Percentiles rank a stretch among this genome's conserved stretches.
Conservation (phyloP, 2,329 filamentous ascomycete genomes). For the Stagonosporopsis tanaceti region DNA sequence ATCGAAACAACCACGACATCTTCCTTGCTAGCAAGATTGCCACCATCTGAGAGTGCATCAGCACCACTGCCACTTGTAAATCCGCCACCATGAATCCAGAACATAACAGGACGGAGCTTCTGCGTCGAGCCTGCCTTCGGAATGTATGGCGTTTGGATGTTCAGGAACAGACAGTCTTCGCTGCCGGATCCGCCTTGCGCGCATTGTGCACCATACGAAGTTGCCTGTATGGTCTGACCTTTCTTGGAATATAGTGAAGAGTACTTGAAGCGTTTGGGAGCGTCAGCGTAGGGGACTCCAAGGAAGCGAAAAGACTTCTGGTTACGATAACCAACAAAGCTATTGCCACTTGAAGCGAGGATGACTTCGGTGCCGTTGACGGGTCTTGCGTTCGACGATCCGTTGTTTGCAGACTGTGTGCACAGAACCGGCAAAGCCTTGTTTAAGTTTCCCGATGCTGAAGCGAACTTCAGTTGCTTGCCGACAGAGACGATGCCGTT, state of each 20-base stretch:
- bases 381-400: slow-evolving; percentile 32
- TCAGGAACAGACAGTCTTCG: slow-evolving; percentile 36
- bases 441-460: slow-evolving; percentile 29
- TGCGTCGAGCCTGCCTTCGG: slow-evolving; percentile 49
- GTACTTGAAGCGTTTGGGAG: slow-evolving; percentile 56
- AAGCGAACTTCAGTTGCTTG: slow-evolving; percentile 46
- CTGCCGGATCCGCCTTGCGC: slow-evolving; percentile 51
- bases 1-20: slow-evolving; percentile 63
- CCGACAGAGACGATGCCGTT: slow-evolving; percentile 51
- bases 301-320: slow-evolving; percentile 59
- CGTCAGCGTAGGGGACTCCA: slow-evolving; percentile 58
- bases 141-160: slow-evolving; percentile 43
- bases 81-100: slow-evolving; percentile 70
- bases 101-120: slow-evolving; percentile 42
- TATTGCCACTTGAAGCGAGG: slow-evolving; percentile 55
- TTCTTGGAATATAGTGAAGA: slow-evolving; percentile 56
- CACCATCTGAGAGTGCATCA: slow-evolving; percentile 58
- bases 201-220: slow-evolving; percentile 56
- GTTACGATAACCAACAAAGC: slow-evolving; percentile 61
- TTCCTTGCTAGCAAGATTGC: slow-evolving; percentile 64
- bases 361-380: slow-evolving; percentile 46
- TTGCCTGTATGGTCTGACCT: slow-evolving; percentile 57
- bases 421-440: slow-evolving; percentile 59
- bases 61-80: slow-evolving; percentile 63
- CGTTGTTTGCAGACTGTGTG: slow-evolving; percentile 57